Evolutionary conservation across 2,329 filamentous ascomycete genomes (phyloP).

Genomic region (Pyrenochaeta sp.): DNA sequence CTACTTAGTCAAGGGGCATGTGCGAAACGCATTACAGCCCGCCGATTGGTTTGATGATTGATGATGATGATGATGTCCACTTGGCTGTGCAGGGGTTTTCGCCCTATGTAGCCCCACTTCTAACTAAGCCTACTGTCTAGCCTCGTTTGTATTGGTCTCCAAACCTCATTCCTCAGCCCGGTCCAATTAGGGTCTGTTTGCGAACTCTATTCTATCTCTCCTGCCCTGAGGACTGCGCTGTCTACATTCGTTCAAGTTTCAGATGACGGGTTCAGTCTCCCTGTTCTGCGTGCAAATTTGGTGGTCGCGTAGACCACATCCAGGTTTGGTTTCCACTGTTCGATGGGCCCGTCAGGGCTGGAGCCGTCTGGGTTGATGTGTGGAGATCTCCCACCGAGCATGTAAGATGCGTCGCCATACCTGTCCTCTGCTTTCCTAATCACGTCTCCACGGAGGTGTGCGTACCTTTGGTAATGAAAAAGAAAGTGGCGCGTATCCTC

Average conservation of each 20-base stretch:
- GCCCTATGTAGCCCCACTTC: constrained; percentile 4
- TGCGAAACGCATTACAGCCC: no score
- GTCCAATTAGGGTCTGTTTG: background rate
- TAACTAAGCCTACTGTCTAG: constrained; percentile 1
- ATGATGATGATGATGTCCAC: constrained; percentile 7
- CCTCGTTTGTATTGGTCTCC: background rate
- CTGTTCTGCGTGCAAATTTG: constrained; percentile 1
- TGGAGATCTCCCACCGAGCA: no score
- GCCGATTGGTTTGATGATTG: background rate
- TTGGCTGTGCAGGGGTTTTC: constrained; percentile 7
- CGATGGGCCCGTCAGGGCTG: no score
- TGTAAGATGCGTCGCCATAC: no score
- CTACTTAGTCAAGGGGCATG: no score
- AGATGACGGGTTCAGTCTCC: constrained; percentile 1
- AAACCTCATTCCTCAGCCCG: constrained; percentile 4
- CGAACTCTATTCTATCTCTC: background rate
- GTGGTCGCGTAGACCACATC: background rate
- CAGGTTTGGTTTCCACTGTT: no score
- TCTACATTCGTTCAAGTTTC: background rate
- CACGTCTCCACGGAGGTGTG: no score
- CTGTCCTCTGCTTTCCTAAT: no score
- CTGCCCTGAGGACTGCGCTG: background rate
- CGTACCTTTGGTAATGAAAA: no score
- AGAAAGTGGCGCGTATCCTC: no score
- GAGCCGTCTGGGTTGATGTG: no score